Evolutionary conservation across 1,139 yeast species (phyloP).

Genomic region (Tardiomyces blankii): DNA sequence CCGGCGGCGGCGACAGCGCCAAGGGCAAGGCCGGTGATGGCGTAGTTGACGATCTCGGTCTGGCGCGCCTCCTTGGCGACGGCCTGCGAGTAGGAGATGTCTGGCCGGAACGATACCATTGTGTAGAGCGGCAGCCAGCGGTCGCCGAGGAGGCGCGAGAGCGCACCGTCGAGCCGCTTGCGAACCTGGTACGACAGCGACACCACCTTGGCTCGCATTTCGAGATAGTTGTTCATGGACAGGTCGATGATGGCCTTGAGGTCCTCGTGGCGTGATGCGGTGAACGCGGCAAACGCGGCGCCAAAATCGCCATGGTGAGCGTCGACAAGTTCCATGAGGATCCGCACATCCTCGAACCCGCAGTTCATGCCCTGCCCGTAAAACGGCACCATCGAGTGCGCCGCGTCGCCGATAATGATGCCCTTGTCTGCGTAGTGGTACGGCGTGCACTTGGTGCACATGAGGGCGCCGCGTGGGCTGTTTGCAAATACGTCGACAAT

Average conservation of each 20-base stretch:
- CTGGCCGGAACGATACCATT: slow-evolving; percentile 84
- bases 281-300: slow-evolving; percentile 47
- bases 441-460: slow-evolving; percentile 50
- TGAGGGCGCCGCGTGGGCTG: slow-evolving; percentile 67
- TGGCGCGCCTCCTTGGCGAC: slow-evolving; percentile 42
- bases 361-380: slow-evolving; percentile 97
- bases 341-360: slow-evolving; percentile 83
- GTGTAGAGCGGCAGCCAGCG: slow-evolving; percentile 82
- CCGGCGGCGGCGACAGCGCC: neutral
- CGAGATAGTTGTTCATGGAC: slow-evolving; percentile 72
- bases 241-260: slow-evolving; percentile 64
- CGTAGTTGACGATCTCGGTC: slow-evolving; percentile 17
- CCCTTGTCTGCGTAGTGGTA: slow-evolving; percentile 58
- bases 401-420: slow-evolving; percentile 80
- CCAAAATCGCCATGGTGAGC: slow-evolving; percentile 30
- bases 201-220: slow-evolving; percentile 79
- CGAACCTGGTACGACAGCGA: slow-evolving; percentile 52
- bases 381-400: slow-evolving; percentile 95
- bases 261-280: slow-evolving; percentile 49
- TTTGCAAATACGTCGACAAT: slow-evolving; percentile 41
- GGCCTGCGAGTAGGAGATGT: slow-evolving; percentile 67
- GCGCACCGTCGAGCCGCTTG: slow-evolving; percentile 53
- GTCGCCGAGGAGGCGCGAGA: slow-evolving; percentile 47
- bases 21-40: neutral
- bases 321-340: slow-evolving; percentile 44